Percentiles rank a stretch among this genome's conserved stretches.
Evolutionary conservation across 2,329 filamentous ascomycete species (phyloP).

Genomic region (Mariannaea sp.): DNA sequence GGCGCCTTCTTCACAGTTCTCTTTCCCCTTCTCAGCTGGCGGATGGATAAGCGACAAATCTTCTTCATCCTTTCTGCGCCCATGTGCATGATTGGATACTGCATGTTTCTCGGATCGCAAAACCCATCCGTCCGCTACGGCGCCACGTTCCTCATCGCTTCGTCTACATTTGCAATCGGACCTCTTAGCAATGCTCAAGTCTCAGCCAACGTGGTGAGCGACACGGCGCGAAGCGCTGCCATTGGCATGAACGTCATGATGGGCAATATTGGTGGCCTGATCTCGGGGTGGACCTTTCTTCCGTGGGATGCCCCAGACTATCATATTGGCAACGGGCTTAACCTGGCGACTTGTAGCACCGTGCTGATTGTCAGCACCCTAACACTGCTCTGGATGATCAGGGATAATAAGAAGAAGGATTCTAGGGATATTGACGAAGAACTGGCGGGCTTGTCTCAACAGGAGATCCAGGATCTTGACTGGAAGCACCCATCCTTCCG

Average conservation of each 20-base stretch:
- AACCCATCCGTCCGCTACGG: constrained; percentile 63
- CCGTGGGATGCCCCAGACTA: constrained; percentile 66
- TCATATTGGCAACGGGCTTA: constrained; percentile 71
- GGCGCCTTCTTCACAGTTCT: constrained; percentile 69
- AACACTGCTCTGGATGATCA: constrained; percentile 63
- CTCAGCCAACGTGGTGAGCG: constrained; percentile 71
- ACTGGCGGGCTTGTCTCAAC: constrained; percentile 56
- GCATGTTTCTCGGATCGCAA: constrained; percentile 67
- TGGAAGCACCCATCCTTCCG: constrained; percentile 69
- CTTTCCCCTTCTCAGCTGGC: constrained; percentile 65
- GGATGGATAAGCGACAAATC: constrained; percentile 61
- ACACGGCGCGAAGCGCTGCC: constrained; percentile 69
- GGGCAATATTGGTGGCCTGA: constrained; percentile 69
- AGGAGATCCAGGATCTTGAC: constrained; percentile 63
- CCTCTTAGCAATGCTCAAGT: constrained; percentile 70
- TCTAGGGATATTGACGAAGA: constrained; percentile 44
- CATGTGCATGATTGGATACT: constrained; percentile 69
- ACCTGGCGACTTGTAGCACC: constrained; percentile 61
- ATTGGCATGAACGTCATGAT: constrained; percentile 71
- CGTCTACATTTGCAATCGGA: constrained; percentile 66
- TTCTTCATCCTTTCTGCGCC: constrained; percentile 65
- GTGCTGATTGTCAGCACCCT: constrained; percentile 55
- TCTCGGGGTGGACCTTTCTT: constrained; percentile 66
- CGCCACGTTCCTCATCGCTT: constrained; percentile 70
- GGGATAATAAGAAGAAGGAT: constrained; percentile 57